phyloP scores from a whole-genome alignment of 176 grass and related monocot genomes.

The Avena sativa region DNA sequence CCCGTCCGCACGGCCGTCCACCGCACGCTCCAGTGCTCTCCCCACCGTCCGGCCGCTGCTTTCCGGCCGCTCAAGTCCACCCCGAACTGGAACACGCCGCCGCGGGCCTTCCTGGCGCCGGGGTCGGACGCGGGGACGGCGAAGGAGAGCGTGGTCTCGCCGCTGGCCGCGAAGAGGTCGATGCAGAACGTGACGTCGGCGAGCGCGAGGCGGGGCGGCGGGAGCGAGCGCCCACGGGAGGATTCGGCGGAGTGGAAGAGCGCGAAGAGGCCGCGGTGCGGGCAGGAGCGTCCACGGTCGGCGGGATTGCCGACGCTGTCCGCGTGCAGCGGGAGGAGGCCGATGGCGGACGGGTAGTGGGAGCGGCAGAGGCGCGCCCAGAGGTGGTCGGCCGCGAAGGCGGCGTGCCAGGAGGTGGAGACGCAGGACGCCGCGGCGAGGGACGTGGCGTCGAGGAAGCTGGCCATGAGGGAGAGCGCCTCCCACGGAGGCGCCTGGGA shows the following conservation, averaged over 20 bases:
- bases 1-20: constrained; percentile 67
- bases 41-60: constrained; percentile 4
- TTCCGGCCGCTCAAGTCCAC: constrained; percentile 39
- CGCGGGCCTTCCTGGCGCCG: neutral
- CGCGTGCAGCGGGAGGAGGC: neutral
- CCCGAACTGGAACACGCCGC: constrained; percentile 62
- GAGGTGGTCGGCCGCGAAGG: constrained; percentile 68
- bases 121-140: constrained; percentile 32
- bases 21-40: constrained; percentile 44
- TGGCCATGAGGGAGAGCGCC: constrained; percentile 48
- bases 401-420: constrained; percentile 65
- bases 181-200: constrained; percentile 58
- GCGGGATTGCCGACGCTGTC: too few species aligned
- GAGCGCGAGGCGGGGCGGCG: constrained; percentile 53
- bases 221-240: constrained; percentile 13
- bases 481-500: constrained; percentile 47
- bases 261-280: constrained; percentile 58
- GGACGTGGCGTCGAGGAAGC: constrained; percentile 59
- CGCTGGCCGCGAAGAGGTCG: constrained; percentile 52
- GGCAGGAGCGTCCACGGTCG: neutral
- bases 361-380: constrained; percentile 61
- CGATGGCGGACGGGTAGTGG: constrained; percentile 61
- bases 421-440: constrained; percentile 69
- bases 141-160: constrained; percentile 47
- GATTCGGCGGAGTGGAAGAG: constrained; percentile 45